These are phyloP conservation scores for Pholiota adiposa DNA, from an alignment of 1,284 basidiomycete genomes.

Conservation along the genomic window DNA sequence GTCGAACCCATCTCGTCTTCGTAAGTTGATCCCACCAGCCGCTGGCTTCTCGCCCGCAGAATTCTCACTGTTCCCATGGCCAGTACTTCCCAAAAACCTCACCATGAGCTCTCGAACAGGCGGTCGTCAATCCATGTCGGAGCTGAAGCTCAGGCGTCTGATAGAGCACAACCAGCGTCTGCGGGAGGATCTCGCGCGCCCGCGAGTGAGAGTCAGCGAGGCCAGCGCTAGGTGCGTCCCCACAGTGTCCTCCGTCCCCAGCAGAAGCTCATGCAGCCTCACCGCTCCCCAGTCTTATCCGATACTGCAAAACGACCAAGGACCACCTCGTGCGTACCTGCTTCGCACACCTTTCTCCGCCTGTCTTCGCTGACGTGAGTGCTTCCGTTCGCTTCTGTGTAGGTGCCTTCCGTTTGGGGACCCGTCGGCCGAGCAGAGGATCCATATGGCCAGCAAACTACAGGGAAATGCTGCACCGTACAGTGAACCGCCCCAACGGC, in stretches of 20 bases:
- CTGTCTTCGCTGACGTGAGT: conserved; percentile 17
- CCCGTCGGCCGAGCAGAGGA: conserved; percentile 83
- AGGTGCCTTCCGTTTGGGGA: conserved; percentile 93
- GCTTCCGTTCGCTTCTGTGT: conserved; percentile 10
- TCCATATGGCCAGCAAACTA: conserved; percentile 72
- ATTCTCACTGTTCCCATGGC: conserved; percentile 8
- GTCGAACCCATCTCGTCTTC: neutral
- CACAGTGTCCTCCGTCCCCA: conserved; percentile 5
- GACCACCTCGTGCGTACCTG: conserved; percentile 76
- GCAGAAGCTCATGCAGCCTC: conserved; percentile 8
- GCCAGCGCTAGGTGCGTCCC: conserved; percentile 82
- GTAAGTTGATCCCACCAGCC: conserved; percentile 1
- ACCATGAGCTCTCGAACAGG: conserved; percentile 44
- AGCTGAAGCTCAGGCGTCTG: conserved; percentile 93
- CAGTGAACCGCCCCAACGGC: conserved; percentile 38
- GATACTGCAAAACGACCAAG: conserved; percentile 89
- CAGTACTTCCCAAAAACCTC: conserved; percentile 19
- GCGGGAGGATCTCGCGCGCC: conserved; percentile 88
- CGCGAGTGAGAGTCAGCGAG: conserved; percentile 89
- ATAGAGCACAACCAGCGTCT: conserved; percentile 94
- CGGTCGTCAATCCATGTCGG: conserved; percentile 83
- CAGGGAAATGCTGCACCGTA: conserved; percentile 51
- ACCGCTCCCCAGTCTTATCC: conserved; percentile 66
- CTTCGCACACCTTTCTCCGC: neutral
- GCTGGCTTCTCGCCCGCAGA: neutral